phyloP scores from a whole-genome alignment of 2,329 filamentous ascomycete species.

The Phaeosphaeria sp. region DNA sequence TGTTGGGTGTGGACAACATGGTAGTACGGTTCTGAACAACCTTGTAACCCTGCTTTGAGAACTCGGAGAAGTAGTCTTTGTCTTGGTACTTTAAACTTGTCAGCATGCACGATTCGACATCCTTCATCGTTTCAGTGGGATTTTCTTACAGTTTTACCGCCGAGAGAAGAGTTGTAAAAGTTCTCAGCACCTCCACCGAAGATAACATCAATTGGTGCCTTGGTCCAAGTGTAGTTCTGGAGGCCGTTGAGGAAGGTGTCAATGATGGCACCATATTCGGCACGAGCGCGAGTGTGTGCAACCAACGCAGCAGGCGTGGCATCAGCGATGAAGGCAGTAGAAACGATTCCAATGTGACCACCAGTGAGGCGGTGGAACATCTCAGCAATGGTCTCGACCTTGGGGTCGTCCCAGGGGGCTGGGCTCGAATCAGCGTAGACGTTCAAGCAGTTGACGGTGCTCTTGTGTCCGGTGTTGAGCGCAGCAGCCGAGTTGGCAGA shows the following conservation, averaged over 20 bases:
- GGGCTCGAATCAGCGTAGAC: constrained; percentile 81
- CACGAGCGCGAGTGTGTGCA: constrained; percentile 72
- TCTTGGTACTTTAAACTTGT: not conserved
- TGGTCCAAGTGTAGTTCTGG: constrained; percentile 81
- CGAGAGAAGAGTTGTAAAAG: constrained; percentile 65
- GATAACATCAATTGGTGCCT: constrained; percentile 75
- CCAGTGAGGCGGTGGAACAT: constrained; percentile 74
- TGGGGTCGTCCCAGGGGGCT: constrained; percentile 79
- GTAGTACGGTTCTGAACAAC: constrained; percentile 77
- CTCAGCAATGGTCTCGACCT: constrained; percentile 83
- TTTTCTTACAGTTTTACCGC: constrained; percentile 69
- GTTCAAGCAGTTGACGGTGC: constrained; percentile 80
- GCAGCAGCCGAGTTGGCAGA: constrained; percentile 85
- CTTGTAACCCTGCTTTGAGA: constrained; percentile 74
- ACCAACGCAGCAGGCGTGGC: constrained; percentile 73
- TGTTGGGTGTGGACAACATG: constrained; percentile 63
- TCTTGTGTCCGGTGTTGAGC: constrained; percentile 84
- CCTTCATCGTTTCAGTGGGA: not conserved
- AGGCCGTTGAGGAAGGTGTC: constrained; percentile 78
- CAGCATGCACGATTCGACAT: not conserved
- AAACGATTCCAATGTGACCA: constrained; percentile 67
- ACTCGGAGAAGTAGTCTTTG: constrained; percentile 74
- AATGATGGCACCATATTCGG: constrained; percentile 73
- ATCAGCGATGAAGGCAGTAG: constrained; percentile 82
- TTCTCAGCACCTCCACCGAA: constrained; percentile 85